Base-by-base conservation (phyloP, 306 rosid species). In the Vicia sativa region DNA sequence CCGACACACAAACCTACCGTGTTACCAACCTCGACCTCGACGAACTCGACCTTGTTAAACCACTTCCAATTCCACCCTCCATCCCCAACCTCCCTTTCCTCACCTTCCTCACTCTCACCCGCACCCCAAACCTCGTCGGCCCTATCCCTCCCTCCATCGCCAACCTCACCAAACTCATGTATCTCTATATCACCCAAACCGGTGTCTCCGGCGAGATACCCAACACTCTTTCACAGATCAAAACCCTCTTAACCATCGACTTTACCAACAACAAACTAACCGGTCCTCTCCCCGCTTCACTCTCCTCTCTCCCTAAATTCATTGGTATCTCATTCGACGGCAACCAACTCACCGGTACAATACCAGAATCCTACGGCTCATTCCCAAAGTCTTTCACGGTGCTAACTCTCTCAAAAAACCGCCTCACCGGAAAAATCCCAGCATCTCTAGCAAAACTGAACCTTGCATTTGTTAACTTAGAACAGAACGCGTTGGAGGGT, bases 1-100 rank as follows among this genome's bases (percentile, higher is more conserved):
- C 67, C 8, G 76, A 70, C 72, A 64, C 56, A 46, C 26, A 56
- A 56, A 77, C 81, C 35, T 64, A 63, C 50, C 81, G 81, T 2
- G 56, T 77, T 41, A 11, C n/a, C 64, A 0, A 6, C 48, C 67
- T 77, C 25, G 2, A 9, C 46, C 63, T 77, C 73, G 0, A 8
- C 12, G 0, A n/a, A 14, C 43, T 70, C 42, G 2, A 18, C 68
- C 81, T 77, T 15, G 48, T 48, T 11, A 1, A 13, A 21, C 63
- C 73, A 0, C 5, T 4, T 1, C 57, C 63, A 0, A 45, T 71
- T 6, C 77, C 77, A 1, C 39, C 70, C 31, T 59, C 79, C 67
- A 2, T 77, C 0, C 9, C 0, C 3, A 48, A 70, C 72, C 80
- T 76, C 50, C 44, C 61, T 7, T 11, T 2, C 60, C 61, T 76